Evolutionary conservation across 169 alveolate genomes (phyloP).

Genomic region (Cryptosporidium ubiquitum): DNA sequence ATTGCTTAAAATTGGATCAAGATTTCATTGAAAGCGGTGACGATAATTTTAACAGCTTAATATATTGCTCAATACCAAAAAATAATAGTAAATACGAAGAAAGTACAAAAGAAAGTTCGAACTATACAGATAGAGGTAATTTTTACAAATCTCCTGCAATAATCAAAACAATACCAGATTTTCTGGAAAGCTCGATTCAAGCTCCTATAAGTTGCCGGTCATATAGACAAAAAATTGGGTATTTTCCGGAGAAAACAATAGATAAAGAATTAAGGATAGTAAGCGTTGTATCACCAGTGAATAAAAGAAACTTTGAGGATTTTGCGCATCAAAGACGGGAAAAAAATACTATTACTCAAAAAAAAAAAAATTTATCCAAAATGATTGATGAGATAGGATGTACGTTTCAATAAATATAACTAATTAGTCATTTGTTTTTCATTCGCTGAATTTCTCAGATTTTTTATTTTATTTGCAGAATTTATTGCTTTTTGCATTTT

Average conservation of each 20-base stretch:
- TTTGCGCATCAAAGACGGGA: neutral
- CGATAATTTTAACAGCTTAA: too few species aligned
- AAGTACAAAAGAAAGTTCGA: neutral
- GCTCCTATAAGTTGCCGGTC: constrained; percentile 24
- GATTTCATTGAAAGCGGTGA: neutral
- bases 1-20: neutral
- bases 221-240: neutral
- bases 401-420: neutral
- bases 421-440: neutral
- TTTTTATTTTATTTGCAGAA: constrained; percentile 10
- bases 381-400: neutral
- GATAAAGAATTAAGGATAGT: constrained; percentile 12
- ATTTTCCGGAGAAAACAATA: constrained; percentile 8
- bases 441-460: neutral
- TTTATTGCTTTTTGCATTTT: neutral
- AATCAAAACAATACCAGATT: constrained; percentile 36
- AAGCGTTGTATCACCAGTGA: constrained; percentile 14
- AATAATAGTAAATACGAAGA: neutral
- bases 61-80: neutral
- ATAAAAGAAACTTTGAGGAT: neutral
- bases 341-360: neutral
- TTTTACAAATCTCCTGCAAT: constrained; percentile 28
- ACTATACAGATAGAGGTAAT: neutral
- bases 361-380: neutral
- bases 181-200: constrained; percentile 19